phyloP scores from a whole-genome alignment of 768 basidiomycete genomes.

The Mycena leptocephala region DNA sequence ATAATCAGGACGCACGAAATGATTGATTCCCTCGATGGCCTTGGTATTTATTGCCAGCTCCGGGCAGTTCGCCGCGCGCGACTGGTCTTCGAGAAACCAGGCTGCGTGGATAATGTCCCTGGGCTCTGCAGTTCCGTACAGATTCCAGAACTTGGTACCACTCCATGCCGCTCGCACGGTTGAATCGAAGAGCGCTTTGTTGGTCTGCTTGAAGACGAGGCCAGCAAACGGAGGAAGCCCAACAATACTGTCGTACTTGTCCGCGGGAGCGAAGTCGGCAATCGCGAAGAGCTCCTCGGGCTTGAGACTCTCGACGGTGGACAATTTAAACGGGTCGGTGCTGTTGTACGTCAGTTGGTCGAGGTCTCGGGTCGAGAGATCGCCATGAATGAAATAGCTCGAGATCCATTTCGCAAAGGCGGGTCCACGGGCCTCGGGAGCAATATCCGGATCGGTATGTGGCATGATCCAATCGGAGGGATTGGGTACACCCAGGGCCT shows the following conservation, averaged over 20 bases:
- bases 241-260: constrained; percentile 34
- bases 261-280: constrained; percentile 25
- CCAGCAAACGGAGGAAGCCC: constrained; percentile 9
- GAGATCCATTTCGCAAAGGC: constrained; percentile 44
- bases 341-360: constrained; percentile 21
- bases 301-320: constrained; percentile 25
- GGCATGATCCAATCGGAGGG: constrained; percentile 39
- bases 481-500: constrained; percentile 34
- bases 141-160: constrained; percentile 24
- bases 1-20: constrained; percentile 41
- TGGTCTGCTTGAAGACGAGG: background rate
- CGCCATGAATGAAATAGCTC: constrained; percentile 33
- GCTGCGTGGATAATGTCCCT: constrained; percentile 28
- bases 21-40: constrained; percentile 36
- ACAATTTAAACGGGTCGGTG: background rate
- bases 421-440: constrained; percentile 32
- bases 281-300: constrained; percentile 27
- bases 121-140: constrained; percentile 29
- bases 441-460: constrained; percentile 41
- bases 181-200: constrained; percentile 32
- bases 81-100: constrained; percentile 41
- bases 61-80: background rate
- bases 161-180: constrained; percentile 30
- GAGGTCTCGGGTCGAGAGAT: constrained; percentile 31
- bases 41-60: constrained; percentile 33